Base-by-base conservation (phyloP, 2,329 filamentous ascomycete genomes). In the Colletotrichum brevisporum region DNA sequence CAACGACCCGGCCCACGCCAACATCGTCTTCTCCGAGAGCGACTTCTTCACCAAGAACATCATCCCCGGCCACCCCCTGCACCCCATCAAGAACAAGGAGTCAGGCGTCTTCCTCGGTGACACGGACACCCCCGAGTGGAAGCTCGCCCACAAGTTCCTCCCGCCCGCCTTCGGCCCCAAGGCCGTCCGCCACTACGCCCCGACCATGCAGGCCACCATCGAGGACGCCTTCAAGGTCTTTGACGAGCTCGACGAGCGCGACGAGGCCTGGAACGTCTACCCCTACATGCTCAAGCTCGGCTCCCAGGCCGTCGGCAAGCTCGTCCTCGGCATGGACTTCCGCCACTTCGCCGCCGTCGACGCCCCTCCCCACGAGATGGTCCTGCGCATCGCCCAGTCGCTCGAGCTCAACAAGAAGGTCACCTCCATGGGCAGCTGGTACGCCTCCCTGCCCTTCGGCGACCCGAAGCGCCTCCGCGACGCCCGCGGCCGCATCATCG, bases 321-420 rank as follows among this genome's bases (percentile, higher is more conserved):
- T 86, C 1, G 77, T 84, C 0, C 76, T 85, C 0, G 83, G 83
- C 21, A 78, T 82, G 74, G 83, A 86, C 69, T 83, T 86, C 27
- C 60, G 79, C 39, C 84, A 86, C 56, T 86, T 86, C 70, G 72
- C 73, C 0, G 65, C 78, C 1, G 75, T 79, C 3, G 81, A 89
- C 56, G 78, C 87, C 0, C 84, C 81, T 0, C 75, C 85, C 1
- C 84, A 89, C 73, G 80, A 84, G 55, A 84, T 90, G 76, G 84
- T 89, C 0, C 73, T 79, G 48, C 71, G 77, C 10, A 86, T 90
- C 51, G 88, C 84, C 0, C 80, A 86, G 51, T 72, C 81, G 0
- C 79, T 91, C 2, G 79, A 82, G 31, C 76, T 91, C 13, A 91
- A 89, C 76, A 91, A 91, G 78, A 87, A 87, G 74, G 79, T 90